Conservation (phyloP, 2,329 filamentous ascomycete genomes). For the Neopestalotiopsis rosae region DNA sequence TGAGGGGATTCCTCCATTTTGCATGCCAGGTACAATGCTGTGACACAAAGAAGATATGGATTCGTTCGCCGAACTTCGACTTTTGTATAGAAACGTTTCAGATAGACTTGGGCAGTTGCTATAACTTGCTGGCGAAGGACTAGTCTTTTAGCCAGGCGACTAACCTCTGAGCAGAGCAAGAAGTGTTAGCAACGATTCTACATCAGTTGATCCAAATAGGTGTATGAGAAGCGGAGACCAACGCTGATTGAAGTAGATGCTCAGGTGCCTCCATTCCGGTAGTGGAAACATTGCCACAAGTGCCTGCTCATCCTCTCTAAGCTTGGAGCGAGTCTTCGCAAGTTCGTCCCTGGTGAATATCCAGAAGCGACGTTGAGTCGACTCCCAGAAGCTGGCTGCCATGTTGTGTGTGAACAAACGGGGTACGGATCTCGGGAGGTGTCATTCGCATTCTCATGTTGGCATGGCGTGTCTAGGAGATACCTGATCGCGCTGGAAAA, state of each 20-base stretch:
- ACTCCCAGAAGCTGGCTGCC: constrained; percentile 97
- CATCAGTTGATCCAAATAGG: not conserved
- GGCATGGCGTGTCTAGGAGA: not conserved
- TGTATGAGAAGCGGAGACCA: constrained; percentile 37
- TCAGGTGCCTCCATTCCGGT: constrained; percentile 80
- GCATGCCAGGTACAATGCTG: constrained; percentile 91
- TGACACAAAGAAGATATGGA: constrained; percentile 90
- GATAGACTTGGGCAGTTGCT: constrained; percentile 92
- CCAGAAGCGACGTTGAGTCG: constrained; percentile 90
- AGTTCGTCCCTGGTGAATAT: constrained; percentile 86
- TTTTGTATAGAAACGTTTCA: constrained; percentile 90
- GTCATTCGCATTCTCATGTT: constrained; percentile 4
- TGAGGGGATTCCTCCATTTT: constrained; percentile 98
- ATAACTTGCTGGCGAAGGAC: constrained; percentile 88
- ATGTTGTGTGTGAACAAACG: constrained; percentile 51
- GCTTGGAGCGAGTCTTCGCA: constrained; percentile 72
- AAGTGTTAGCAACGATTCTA: not conserved
- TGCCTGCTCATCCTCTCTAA: constrained; percentile 77
- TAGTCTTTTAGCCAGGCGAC: constrained; percentile 83
- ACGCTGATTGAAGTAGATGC: constrained; percentile 94
- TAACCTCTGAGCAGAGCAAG: constrained; percentile 63
- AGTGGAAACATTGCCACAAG: constrained; percentile 81
- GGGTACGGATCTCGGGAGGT: not conserved
- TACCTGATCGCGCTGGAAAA: not conserved
- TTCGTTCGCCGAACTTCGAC: constrained; percentile 93